Conservation (phyloP, 139 green algal genomes). For the Chlamydomonas urium region DNA sequence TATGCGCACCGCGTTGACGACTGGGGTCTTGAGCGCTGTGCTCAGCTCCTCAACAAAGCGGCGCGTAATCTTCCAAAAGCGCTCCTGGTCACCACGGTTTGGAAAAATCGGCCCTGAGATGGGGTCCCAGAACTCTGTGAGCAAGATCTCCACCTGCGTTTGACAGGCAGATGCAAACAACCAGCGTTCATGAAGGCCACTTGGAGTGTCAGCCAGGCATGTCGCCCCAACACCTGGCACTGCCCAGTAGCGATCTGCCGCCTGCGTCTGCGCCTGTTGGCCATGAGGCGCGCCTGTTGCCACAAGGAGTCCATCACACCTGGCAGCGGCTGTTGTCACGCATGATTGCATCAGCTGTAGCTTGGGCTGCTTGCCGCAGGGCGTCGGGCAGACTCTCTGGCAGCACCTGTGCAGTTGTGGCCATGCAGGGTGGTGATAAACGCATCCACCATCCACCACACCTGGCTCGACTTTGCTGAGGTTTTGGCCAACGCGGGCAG, state of each 20-base stretch:
- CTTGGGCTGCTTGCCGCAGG: conserved; percentile 46
- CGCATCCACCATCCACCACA: neutral
- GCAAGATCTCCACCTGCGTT: conserved; percentile 77
- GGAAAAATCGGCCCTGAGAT: conserved; percentile 73
- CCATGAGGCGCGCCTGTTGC: conserved; percentile 13
- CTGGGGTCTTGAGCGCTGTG: neutral
- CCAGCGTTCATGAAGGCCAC: neutral
- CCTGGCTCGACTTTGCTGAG: neutral
- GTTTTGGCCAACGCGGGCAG: no score
- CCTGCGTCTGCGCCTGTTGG: neutral
- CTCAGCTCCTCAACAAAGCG: conserved; percentile 46
- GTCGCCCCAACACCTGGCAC: neutral
- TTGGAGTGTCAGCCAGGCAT: neutral
- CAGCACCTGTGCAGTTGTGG: conserved; percentile 48
- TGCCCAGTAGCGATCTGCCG: neutral
- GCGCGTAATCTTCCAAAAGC: conserved; percentile 68
- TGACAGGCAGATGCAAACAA: neutral
- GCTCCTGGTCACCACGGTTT: conserved; percentile 78
- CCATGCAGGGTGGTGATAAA: neutral
- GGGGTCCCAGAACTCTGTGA: conserved; percentile 90
- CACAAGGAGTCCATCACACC: no score
- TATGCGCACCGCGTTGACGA: conserved; percentile 31
- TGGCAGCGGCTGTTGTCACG: conserved; percentile 52
- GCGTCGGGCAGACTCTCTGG: conserved; percentile 76
- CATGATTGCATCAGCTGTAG: conserved; percentile 64